Base-by-base conservation (phyloP, 495 filamentous ascomycete genomes). In the Podospora fimiseda region DNA sequence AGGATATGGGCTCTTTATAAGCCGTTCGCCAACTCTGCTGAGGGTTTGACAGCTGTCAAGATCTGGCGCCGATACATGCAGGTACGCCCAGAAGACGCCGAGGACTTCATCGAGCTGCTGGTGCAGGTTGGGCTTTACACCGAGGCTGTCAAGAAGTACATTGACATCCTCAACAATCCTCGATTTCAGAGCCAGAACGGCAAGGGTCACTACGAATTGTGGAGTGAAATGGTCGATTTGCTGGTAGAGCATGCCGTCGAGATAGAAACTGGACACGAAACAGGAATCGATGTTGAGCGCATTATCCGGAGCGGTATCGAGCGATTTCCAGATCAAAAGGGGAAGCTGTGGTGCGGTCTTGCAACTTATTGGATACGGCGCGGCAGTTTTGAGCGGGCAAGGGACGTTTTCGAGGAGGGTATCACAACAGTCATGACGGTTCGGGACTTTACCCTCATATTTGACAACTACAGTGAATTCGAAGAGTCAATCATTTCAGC, bases 381-480 rank as follows among this genome's bases (percentile, higher is more conserved):
- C 61, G 90, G 90, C 24, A 88, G 88, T 58, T 96, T 96, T 62
- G 94, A 99, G 66, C 67, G 74, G 18, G 90, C 93, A 0, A 74
- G 93, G 57, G 93, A 99, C 70, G 78, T 95, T 18, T 96, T 95
- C 59, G 94, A 99, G 70, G 91, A 97, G 70, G 94, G 90, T 42
- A 89, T 97, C 56, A 95, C 88, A 22, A 97, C 93, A 1, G 94
- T 96, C 51, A 96, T 96, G 92, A 99, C 94, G 3, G 90, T 97
- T n/a, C 82, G 94, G 47, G 94, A 99, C 70, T 99, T 99, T 61
- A 94, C 92, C 0, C 79, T 96, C 41, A 83, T 97, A 19, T 99
- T 99, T 58, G 94, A 99, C 65, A 86, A 90, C 0, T 99, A 99
- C 63, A 82, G 85, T 38, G 94, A 99, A 67, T 96, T 96, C 42